Evolutionary conservation across 2,329 filamentous ascomycete genomes (phyloP).

Genomic region (Emmonsia crescens): DNA sequence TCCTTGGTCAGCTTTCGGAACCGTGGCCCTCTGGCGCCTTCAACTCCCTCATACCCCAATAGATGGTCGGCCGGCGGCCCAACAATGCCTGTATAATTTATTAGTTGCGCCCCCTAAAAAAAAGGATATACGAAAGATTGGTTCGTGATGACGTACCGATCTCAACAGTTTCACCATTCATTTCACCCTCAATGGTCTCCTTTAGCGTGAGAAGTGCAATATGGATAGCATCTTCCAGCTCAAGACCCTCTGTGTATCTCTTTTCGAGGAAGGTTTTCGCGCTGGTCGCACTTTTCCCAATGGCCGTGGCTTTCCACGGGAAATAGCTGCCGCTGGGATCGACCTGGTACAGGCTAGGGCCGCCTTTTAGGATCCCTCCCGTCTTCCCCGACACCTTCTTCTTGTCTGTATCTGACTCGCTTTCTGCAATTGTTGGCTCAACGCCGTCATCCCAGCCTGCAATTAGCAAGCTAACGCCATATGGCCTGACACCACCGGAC

Average conservation of each 20-base stretch:
- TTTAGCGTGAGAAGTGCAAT: constrained; percentile 95
- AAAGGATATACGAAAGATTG: background rate
- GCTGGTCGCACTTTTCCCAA: constrained; percentile 95
- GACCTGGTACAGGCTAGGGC: constrained; percentile 95
- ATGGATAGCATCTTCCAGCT: constrained; percentile 96
- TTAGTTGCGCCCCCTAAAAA: constrained; percentile 5
- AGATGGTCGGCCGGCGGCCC: constrained; percentile 88
- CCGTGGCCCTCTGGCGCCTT: constrained; percentile 32
- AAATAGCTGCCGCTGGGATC: constrained; percentile 99
- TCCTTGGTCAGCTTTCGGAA: constrained; percentile 70
- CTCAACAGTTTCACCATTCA: constrained; percentile 97
- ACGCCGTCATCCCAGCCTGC: constrained; percentile 98
- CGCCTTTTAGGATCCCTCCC: constrained; percentile 87
- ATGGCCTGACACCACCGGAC: constrained; percentile 91
- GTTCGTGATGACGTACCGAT: constrained; percentile 56
- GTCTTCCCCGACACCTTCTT: constrained; percentile 76
- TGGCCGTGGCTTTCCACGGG: constrained; percentile 98
- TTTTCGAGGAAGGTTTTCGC: constrained; percentile 99
- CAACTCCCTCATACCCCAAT: constrained; percentile 58
- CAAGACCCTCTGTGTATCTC: constrained; percentile 92
- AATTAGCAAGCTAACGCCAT: constrained; percentile 89
- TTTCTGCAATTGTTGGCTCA: constrained; percentile 66
- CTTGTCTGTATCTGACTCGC: constrained; percentile 47
- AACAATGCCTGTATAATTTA: constrained; percentile 62
- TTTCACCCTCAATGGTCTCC: constrained; percentile 98